Base-by-base conservation (phyloP, 2,329 filamentous ascomycete species). In the Coniochaeta pulveracea region DNA sequence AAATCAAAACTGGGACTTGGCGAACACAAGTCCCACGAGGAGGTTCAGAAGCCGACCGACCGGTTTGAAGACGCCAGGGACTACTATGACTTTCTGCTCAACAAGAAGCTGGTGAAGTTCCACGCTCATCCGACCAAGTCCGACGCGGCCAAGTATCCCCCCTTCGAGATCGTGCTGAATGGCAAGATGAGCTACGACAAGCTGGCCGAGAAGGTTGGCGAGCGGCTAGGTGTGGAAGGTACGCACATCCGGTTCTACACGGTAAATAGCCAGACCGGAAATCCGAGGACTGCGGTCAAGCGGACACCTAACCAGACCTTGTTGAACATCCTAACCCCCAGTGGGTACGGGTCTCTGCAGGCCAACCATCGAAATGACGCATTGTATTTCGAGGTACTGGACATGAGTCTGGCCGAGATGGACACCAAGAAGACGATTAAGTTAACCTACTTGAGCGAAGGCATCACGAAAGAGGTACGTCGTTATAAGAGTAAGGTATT, bases 181-280 rank as follows among this genome's bases (percentile, higher is more conserved):
- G 79, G 81, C 38, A 94, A 91, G 60, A 85, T 93, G 61, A 80
- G 69, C 4, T 98, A 98, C 52, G 89, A 96, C 42, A 78, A 82
- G 43, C 70, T 96, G 36, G 75, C 85, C 5, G 76, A 83, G 44
- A 86, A 85, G 49, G 84, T 95, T 34, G 91, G 76, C 5, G 76
- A 85, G 40, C 66, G 82, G 37, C 62, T 98, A 12, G 68, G 73
- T 5, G 75, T 88, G 2, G 80, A 91, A 6, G 71, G 83, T 1
- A 94, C 85, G 4, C 86, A 98, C 56, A 59, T 98, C 28, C 84
- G 91, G 25, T 93, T 98, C 55, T 91, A 83, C 46, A 93, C 88
- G 0, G 80, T 94, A 38, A 85, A 88, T 47, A 64, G 71, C 11
- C 74, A 72, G 15, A 83, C 74, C 11, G 82, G 81, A 34, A 86